Conservation (phyloP, 257 asterid species). For the Nicotiana tabacum region DNA sequence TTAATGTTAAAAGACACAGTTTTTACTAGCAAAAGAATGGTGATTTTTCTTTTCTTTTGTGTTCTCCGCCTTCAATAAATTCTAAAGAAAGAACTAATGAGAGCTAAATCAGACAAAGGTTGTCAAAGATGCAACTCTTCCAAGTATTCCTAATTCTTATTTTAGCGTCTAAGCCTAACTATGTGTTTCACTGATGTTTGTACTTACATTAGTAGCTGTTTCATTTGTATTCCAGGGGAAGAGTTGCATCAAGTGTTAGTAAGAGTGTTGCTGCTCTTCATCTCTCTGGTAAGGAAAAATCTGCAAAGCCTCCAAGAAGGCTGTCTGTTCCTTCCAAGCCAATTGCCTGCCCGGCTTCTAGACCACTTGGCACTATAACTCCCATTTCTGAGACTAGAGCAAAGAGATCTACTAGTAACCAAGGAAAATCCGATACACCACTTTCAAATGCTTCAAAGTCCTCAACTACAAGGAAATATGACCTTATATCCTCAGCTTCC, state of each 20-base stretch:
- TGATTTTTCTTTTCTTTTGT: too few species aligned
- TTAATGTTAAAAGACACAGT: too few species aligned
- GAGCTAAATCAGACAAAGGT: neutral
- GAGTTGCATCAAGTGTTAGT: slow-evolving; percentile 50
- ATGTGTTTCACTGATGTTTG: neutral
- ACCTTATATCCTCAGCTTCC: slow-evolving; percentile 63
- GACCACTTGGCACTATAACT: slow-evolving; percentile 47
- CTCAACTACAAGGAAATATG: slow-evolving; percentile 51
- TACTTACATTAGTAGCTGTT: neutral
- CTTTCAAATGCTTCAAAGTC: slow-evolving; percentile 51
- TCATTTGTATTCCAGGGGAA: slow-evolving; percentile 35
- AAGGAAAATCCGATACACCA: slow-evolving; percentile 54
- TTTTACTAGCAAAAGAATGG: too few species aligned
- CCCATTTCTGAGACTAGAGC: slow-evolving; percentile 78
- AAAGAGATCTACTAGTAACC: slow-evolving; percentile 37
- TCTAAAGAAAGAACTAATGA: neutral
- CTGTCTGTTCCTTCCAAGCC: slow-evolving; percentile 77
- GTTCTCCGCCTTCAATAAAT: too few species aligned
- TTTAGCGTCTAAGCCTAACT: neutral
- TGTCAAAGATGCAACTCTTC: neutral
- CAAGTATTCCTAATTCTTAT: neutral
- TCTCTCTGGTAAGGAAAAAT: slow-evolving; percentile 67
- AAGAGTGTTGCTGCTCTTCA: slow-evolving; percentile 72
- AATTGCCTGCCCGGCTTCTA: slow-evolving; percentile 51
- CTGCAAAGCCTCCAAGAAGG: slow-evolving; percentile 79